Evolutionary conservation across 2,329 filamentous ascomycete genomes (phyloP).

Genomic region (Metarhizium humberi): DNA sequence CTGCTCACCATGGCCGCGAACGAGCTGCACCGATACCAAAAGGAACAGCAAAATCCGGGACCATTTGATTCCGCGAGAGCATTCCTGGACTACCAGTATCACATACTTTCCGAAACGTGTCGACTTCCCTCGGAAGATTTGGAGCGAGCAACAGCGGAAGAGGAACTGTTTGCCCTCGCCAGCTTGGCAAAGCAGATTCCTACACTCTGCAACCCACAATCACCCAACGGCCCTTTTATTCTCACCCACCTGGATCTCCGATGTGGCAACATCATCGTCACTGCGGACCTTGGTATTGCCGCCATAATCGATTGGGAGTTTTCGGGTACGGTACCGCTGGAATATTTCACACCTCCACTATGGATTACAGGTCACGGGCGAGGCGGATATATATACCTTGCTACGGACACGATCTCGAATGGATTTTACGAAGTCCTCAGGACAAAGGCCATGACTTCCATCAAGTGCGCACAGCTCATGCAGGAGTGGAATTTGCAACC

Average conservation of each 20-base stretch:
- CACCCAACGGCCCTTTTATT: slow-evolving; percentile 6
- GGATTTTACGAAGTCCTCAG: neutral
- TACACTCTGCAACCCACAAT: neutral
- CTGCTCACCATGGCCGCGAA: slow-evolving; percentile 9
- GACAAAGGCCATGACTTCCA: neutral
- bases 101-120: slow-evolving; percentile 6
- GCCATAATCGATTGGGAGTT: slow-evolving; percentile 18
- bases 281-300: slow-evolving; percentile 11
- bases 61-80: neutral
- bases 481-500: neutral
- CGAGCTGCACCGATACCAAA: slow-evolving; percentile 4
- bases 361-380: slow-evolving; percentile 8
- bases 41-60: neutral
- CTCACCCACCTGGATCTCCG: slow-evolving; percentile 10
- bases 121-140: slow-evolving; percentile 6
- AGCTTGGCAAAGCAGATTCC: slow-evolving; percentile 2
- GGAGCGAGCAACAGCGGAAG: slow-evolving; percentile 3
- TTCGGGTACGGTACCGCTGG: slow-evolving; percentile 6
- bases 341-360: slow-evolving; percentile 10
- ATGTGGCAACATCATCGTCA: slow-evolving; percentile 15
- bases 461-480: neutral
- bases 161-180: slow-evolving; percentile 9
- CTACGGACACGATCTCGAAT: neutral
- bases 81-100: slow-evolving; percentile 6
- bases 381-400: neutral